phyloP scores from a whole-genome alignment of 208 protist genomes.

The Leishmania gerbilli region DNA sequence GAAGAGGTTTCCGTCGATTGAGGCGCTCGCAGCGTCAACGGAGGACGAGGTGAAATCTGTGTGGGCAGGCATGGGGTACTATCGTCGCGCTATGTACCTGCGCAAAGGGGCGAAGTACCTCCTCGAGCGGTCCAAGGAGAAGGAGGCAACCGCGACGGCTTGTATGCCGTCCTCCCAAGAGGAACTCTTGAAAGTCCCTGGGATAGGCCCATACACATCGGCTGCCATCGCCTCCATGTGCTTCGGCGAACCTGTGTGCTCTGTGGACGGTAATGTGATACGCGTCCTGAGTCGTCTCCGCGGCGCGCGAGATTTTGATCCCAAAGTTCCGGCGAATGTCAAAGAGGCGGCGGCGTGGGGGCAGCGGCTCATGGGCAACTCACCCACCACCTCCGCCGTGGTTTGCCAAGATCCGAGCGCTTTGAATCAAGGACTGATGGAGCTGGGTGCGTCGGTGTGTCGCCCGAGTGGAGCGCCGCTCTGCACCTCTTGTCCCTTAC shows the following conservation, averaged over 20 bases:
- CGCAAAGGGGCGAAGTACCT: conserved; percentile 88
- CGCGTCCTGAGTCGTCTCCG: conserved; percentile 89
- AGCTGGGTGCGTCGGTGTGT: conserved; percentile 91
- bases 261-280: conserved; percentile 95
- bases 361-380: conserved; percentile 56
- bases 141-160: neutral
- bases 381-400: conserved; percentile 9
- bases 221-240: conserved; percentile 93
- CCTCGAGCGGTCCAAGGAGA: conserved; percentile 38
- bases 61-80: conserved; percentile 95
- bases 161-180: conserved; percentile 29
- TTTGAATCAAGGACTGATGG: conserved; percentile 94
- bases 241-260: conserved; percentile 67
- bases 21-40: conserved; percentile 66
- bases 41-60: conserved; percentile 86
- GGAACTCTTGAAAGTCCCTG: conserved; percentile 79
- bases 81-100: conserved; percentile 87
- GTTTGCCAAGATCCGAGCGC: conserved; percentile 50
- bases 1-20: conserved; percentile 80
- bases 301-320: conserved; percentile 72
- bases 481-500: conserved; percentile 76
- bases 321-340: conserved; percentile 67
- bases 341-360: conserved; percentile 59
- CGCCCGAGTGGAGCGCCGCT: conserved; percentile 66
- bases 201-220: conserved; percentile 94